Evolutionary conservation across 108 stramenopile species (phyloP).

Genomic region (Aurantiochytrium sp.): DNA sequence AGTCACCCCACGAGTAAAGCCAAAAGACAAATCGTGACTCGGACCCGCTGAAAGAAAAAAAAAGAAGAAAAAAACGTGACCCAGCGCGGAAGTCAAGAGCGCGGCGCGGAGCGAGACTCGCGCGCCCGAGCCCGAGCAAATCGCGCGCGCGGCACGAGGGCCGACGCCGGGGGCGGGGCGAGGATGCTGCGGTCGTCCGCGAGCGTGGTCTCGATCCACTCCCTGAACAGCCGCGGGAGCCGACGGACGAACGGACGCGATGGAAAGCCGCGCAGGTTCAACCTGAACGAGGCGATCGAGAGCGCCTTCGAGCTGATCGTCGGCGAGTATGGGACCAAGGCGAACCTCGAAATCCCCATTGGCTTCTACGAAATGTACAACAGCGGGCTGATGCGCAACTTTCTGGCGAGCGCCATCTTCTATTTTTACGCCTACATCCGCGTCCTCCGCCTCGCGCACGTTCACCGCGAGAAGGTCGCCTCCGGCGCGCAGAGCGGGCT

Average conservation of each 20-base stretch:
- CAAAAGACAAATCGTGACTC: too few species aligned
- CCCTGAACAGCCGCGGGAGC: neutral
- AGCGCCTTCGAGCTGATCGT: neutral
- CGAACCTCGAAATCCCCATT: neutral
- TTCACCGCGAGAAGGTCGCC: neutral
- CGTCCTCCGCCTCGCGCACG: neutral
- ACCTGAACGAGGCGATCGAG: neutral
- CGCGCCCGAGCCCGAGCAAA: too few species aligned
- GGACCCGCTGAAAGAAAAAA: too few species aligned
- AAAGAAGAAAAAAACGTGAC: too few species aligned
- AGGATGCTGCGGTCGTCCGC: neutral
- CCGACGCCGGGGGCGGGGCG: too few species aligned
- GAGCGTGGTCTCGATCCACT: neutral
- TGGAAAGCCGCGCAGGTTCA: slow-evolving; percentile 5
- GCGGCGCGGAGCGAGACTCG: too few species aligned
- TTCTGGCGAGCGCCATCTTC: neutral
- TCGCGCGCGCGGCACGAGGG: too few species aligned
- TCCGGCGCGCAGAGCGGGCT: neutral
- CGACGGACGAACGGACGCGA: neutral
- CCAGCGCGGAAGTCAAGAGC: too few species aligned
- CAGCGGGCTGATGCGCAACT: neutral
- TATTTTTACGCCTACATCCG: slow-evolving; percentile 26
- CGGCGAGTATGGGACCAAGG: slow-evolving; percentile 1
- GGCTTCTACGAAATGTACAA: slow-evolving; percentile 8
- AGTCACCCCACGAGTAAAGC: too few species aligned